Evolutionary conservation across 73 alveolate genomes (phyloP).

Genomic region (Breviolum minutum): DNA sequence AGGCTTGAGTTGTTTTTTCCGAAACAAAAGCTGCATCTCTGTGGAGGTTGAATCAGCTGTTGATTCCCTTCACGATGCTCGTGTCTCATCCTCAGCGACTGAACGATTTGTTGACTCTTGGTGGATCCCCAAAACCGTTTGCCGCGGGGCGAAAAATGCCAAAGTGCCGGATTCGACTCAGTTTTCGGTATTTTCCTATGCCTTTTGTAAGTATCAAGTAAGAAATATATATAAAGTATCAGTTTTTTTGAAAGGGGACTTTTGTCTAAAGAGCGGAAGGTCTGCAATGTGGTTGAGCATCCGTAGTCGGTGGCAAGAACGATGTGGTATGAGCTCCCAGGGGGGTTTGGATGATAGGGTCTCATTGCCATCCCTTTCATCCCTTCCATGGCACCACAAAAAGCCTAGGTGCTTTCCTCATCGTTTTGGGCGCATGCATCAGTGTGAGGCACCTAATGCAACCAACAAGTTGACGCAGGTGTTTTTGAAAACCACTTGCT

Average conservation of each 20-base stretch:
- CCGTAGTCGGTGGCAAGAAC: conserved; percentile 80
- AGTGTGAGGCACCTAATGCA: not conserved
- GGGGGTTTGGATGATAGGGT: not conserved
- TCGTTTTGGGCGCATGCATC: conserved; percentile 55
- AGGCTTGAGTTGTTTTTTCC: too few relatives aligned
- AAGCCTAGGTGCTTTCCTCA: conserved; percentile 47
- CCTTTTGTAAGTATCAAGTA: too few relatives aligned
- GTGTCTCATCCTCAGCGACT: conserved; percentile 43
- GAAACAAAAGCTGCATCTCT: not conserved
- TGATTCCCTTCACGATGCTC: conserved; percentile 84
- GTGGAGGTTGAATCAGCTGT: conserved; percentile 77
- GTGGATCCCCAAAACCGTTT: not conserved
- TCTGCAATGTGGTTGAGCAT: conserved; percentile 52
- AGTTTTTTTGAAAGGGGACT: not conserved
- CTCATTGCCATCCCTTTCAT: too few relatives aligned
- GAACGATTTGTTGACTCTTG: not conserved
- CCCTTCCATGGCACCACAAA: not conserved
- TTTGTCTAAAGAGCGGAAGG: not conserved
- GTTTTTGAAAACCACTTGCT: too few relatives aligned
- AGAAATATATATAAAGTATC: too few relatives aligned
- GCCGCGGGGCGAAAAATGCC: too few relatives aligned
- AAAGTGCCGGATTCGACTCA: too few relatives aligned
- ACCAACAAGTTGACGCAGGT: not conserved
- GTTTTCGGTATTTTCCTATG: not conserved
- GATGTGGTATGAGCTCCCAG: conserved; percentile 21